These are phyloP conservation scores for Trichoderma cornu-damae DNA, from an alignment of 2,329 filamentous ascomycete species.

Conservation along the genomic window DNA sequence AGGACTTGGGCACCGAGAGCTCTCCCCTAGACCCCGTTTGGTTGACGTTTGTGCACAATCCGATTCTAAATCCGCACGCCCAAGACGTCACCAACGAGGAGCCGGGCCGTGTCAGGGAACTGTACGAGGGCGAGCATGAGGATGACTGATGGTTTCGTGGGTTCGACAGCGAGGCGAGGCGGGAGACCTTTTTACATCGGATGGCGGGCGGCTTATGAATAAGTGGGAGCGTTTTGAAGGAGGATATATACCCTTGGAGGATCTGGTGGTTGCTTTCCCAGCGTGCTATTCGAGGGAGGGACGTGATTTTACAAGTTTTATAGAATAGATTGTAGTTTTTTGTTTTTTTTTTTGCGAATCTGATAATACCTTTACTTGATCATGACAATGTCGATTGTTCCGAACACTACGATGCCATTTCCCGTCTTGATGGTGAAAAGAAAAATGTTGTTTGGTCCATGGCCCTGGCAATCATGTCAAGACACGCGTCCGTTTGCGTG, in stretches of 20 bases:
- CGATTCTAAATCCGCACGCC: background rate
- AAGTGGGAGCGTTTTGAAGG: background rate
- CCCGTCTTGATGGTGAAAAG: no score
- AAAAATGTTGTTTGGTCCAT: no score
- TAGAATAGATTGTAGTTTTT: background rate
- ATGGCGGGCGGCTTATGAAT: no score
- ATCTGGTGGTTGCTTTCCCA: background rate
- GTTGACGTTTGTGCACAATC: background rate
- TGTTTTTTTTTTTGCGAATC: no score
- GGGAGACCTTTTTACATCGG: no score
- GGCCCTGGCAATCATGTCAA: no score
- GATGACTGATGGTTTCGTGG: background rate
- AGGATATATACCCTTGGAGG: background rate
- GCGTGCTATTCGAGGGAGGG: background rate
- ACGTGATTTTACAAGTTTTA: background rate
- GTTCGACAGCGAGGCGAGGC: no score
- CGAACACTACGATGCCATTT: background rate
- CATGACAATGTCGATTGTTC: background rate
- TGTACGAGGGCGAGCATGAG: background rate
- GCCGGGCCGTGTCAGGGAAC: background rate
- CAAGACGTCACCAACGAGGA: background rate
- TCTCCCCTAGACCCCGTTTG: background rate
- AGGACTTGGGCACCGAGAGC: conserved; percentile 7
- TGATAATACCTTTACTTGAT: background rate
- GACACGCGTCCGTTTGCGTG: no score